Conservation (phyloP, 2,329 filamentous ascomycete genomes). For the Calonectria pseudoreteaudii region DNA sequence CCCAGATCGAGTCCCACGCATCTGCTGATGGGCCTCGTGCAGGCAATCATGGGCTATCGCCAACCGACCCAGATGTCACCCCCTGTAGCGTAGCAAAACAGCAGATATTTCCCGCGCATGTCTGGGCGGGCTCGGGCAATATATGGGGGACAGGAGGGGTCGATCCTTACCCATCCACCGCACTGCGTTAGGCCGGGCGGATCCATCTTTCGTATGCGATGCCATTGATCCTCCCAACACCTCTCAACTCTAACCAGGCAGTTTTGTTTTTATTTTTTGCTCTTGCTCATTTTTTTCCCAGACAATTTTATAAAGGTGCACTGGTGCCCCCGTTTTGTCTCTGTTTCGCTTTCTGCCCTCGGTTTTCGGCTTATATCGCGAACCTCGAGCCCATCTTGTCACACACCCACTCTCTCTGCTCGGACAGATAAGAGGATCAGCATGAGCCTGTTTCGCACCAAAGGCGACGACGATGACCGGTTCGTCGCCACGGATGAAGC, state of each 20-base stretch:
- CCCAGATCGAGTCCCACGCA: slow-evolving; percentile 6
- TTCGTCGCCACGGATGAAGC: slow-evolving; percentile 34
- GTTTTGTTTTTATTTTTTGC: slow-evolving; percentile 28
- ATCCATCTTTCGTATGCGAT: slow-evolving; percentile 37
- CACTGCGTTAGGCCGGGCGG: slow-evolving; percentile 40
- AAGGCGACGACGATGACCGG: slow-evolving; percentile 32
- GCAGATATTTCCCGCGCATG: neutral
- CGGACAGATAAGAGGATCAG: slow-evolving; percentile 17
- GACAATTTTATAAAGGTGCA: neutral
- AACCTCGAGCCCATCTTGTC: neutral
- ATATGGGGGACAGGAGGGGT: slow-evolving; percentile 26
- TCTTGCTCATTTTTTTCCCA: neutral
- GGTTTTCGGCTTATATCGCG: neutral
- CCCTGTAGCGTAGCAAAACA: neutral
- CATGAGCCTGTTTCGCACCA: slow-evolving; percentile 28
- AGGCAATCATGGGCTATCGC: slow-evolving; percentile 6
- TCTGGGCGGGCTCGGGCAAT: slow-evolving; percentile 21
- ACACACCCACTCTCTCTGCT: slow-evolving; percentile 1
- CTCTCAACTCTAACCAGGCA: slow-evolving; percentile 33
- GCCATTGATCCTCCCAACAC: slow-evolving; percentile 34
- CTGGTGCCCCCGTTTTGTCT: neutral
- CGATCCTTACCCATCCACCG: slow-evolving; percentile 37
- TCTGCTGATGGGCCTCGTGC: slow-evolving; percentile 5
- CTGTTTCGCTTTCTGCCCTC: neutral
- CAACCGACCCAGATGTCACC: neutral